These are phyloP conservation scores for Aspergillus calidoustus DNA, from an alignment of 2,329 filamentous ascomycete species.

Conservation along the genomic window DNA sequence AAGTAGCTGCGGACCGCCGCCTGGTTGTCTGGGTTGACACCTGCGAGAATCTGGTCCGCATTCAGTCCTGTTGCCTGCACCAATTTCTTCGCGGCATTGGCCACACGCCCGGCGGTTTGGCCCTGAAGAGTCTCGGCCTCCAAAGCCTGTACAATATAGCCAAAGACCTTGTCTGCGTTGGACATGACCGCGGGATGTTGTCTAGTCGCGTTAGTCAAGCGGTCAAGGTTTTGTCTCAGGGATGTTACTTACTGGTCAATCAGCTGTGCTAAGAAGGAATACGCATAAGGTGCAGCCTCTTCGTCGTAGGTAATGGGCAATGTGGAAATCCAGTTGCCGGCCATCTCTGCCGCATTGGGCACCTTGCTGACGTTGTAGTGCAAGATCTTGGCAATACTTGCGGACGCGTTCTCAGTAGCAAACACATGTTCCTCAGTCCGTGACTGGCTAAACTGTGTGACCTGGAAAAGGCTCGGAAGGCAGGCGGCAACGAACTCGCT, in stretches of 20 bases:
- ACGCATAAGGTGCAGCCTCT: slow-evolving; percentile 94
- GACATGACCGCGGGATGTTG: slow-evolving; percentile 80
- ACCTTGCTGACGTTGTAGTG: slow-evolving; percentile 85
- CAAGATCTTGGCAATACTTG: slow-evolving; percentile 94
- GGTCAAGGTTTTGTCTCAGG: neutral
- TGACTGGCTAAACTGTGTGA: slow-evolving; percentile 78
- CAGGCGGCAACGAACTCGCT: slow-evolving; percentile 82
- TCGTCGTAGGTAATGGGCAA: slow-evolving; percentile 93
- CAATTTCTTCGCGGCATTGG: slow-evolving; percentile 76
- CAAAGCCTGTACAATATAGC: slow-evolving; percentile 82
- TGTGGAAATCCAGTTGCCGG: slow-evolving; percentile 86
- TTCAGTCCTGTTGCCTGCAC: slow-evolving; percentile 75
- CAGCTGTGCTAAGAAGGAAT: slow-evolving; percentile 85
- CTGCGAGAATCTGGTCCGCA: slow-evolving; percentile 73
- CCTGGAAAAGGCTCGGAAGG: slow-evolving; percentile 81
- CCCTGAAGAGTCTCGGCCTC: slow-evolving; percentile 90
- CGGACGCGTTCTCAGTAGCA: slow-evolving; percentile 95
- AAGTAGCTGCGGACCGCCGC: slow-evolving; percentile 80
- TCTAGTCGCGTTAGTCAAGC: slow-evolving; percentile 53
- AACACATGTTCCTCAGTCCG: slow-evolving; percentile 93
- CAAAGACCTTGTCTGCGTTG: slow-evolving; percentile 81
- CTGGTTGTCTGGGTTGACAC: slow-evolving; percentile 79
- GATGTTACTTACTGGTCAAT: slow-evolving; percentile 80
- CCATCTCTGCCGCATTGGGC: slow-evolving; percentile 73
- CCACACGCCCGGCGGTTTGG: slow-evolving; percentile 76